These are phyloP conservation scores for Spongospora subterranea DNA, from an alignment of 208 protist species.

Conservation along the genomic window DNA sequence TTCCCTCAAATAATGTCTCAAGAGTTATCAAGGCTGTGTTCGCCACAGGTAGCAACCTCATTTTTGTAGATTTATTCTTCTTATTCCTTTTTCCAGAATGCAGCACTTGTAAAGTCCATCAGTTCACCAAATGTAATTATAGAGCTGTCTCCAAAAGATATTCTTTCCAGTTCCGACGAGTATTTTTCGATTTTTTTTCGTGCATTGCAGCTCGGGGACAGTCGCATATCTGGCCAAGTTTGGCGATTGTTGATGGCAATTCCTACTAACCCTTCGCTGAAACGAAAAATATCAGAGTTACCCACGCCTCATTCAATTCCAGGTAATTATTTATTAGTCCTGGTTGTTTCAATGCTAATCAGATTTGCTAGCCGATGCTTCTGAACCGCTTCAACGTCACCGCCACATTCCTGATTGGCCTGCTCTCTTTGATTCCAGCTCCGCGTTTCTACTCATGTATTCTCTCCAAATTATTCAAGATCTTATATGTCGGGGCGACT, in stretches of 20 bases:
- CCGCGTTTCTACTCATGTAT: constrained; percentile 7
- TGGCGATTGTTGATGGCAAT: constrained; percentile 35
- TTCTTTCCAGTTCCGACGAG: neutral
- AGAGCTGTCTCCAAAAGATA: neutral
- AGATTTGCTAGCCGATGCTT: neutral
- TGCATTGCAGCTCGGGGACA: neutral
- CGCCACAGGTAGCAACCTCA: neutral
- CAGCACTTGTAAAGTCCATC: no score
- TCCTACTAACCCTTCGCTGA: constrained; percentile 30
- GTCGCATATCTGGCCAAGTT: constrained; percentile 26
- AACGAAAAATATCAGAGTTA: constrained; percentile 1
- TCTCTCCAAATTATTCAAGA: constrained; percentile 34
- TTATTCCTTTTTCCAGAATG: no score
- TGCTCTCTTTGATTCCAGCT: neutral
- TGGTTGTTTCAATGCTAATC: neutral
- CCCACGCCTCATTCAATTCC: neutral
- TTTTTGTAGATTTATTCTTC: no score
- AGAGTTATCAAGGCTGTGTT: neutral
- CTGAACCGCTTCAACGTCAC: no score
- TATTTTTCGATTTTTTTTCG: constrained; percentile 29
- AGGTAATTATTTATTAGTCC: neutral
- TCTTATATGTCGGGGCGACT: neutral
- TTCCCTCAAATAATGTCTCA: neutral
- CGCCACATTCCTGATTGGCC: no score
- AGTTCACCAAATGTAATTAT: no score